Percentiles rank a stretch among this genome's conserved stretches.
Evolutionary conservation across 495 filamentous ascomycete species (phyloP).

Genomic region (Penicillium diatomitis): DNA sequence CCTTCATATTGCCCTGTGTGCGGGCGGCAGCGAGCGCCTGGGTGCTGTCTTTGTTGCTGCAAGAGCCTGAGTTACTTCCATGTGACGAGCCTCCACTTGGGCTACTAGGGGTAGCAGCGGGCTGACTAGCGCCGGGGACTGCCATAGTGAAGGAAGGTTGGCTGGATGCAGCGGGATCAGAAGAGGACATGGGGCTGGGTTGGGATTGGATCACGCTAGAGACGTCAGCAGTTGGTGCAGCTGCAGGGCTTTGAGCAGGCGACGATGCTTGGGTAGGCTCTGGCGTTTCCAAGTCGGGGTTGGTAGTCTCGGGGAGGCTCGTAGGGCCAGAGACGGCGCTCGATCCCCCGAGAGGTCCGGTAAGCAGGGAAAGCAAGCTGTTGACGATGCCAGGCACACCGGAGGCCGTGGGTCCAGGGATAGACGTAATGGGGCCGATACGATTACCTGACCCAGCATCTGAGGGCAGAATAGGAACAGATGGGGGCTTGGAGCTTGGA

Average conservation of each 20-base stretch:
- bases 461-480: constrained; percentile 3
- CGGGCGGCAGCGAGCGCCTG: constrained; percentile 25
- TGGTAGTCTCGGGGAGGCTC: not conserved
- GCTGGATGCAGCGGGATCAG: too few species aligned
- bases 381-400: constrained; percentile 11
- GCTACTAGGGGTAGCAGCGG: not conserved
- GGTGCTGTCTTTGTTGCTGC: constrained; percentile 4
- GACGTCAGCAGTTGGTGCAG: too few species aligned
- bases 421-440: not conserved
- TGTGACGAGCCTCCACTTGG: too few species aligned
- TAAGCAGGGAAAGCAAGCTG: constrained; percentile 8
- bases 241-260: too few species aligned
- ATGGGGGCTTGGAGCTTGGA: not conserved
- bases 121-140: not conserved
- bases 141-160: too few species aligned
- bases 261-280: too few species aligned
- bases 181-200: too few species aligned
- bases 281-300: too few species aligned
- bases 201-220: too few species aligned
- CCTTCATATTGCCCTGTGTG: constrained; percentile 28
- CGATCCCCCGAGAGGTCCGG: not conserved
- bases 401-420: not conserved
- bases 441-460: constrained; percentile 1
- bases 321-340: constrained; percentile 3
- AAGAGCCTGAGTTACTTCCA: too few species aligned